These are phyloP conservation scores for Beta lomatogona DNA, from an alignment of 179 eudicot species.

Conservation along the genomic window DNA sequence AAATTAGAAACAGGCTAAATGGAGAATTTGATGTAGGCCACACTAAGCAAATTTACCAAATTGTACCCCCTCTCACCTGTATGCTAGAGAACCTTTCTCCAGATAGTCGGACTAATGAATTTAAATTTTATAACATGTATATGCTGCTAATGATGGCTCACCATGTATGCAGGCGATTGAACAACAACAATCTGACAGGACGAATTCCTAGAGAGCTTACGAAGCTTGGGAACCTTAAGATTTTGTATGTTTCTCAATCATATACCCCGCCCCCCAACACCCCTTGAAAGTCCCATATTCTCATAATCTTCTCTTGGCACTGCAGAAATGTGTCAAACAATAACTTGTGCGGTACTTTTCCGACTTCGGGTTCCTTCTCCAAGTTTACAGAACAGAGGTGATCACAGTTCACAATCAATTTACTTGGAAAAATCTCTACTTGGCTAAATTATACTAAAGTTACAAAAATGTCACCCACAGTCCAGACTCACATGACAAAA, in stretches of 20 bases:
- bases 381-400: slow-evolving; percentile 71
- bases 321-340: slow-evolving; percentile 70
- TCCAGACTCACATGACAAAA: too few relatives aligned
- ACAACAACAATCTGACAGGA: slow-evolving; percentile 64
- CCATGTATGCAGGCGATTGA: slow-evolving; percentile 48
- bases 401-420: not conserved
- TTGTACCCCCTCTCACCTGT: too few relatives aligned
- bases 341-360: slow-evolving; percentile 69
- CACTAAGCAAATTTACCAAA: too few relatives aligned
- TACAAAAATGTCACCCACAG: too few relatives aligned
- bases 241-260: slow-evolving; percentile 42
- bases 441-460: too few relatives aligned
- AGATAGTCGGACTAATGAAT: too few relatives aligned
- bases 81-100: too few relatives aligned
- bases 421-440: too few relatives aligned
- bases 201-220: slow-evolving; percentile 67
- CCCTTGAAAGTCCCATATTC: not conserved
- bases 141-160: slow-evolving; percentile 3
- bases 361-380: slow-evolving; percentile 61
- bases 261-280: not conserved
- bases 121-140: not conserved
- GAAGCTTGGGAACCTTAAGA: slow-evolving; percentile 67
- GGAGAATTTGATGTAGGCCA: too few relatives aligned
- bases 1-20: too few relatives aligned
- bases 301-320: slow-evolving; percentile 2